These are phyloP conservation scores for Candida methanosorbosa DNA, from an alignment of 805 yeast species.

Conservation along the genomic window DNA sequence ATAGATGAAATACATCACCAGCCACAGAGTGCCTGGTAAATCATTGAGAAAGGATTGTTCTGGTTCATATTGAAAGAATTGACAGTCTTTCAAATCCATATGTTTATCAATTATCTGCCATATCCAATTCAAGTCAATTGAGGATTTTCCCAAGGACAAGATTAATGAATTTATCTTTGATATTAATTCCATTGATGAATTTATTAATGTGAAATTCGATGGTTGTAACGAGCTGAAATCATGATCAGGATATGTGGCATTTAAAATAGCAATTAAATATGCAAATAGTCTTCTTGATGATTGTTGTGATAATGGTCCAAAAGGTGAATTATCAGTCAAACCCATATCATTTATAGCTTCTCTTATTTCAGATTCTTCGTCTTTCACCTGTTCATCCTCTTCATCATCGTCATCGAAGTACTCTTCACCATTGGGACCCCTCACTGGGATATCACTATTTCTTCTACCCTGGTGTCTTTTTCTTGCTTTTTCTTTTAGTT, in stretches of 20 bases:
- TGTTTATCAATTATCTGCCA: constrained; percentile 87
- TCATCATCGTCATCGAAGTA: constrained; percentile 1
- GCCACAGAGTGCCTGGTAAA: constrained; percentile 53
- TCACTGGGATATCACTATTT: not conserved
- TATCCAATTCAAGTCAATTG: constrained; percentile 46
- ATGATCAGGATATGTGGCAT: constrained; percentile 92
- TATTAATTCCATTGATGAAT: constrained; percentile 38
- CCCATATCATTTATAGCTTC: too few species aligned
- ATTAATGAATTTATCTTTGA: constrained; percentile 71
- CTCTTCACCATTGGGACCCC: not conserved
- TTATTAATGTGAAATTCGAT: constrained; percentile 53
- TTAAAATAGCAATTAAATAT: constrained; percentile 79
- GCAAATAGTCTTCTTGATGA: constrained; percentile 87
- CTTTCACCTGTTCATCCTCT: not conserved
- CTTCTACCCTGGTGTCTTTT: not conserved
- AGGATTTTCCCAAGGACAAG: constrained; percentile 51
- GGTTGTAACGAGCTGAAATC: constrained; percentile 89
- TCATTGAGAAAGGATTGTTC: constrained; percentile 63
- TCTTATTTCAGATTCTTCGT: not conserved
- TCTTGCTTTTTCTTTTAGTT: not conserved
- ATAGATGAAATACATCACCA: constrained; percentile 83
- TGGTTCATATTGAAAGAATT: constrained; percentile 55
- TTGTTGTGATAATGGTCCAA: constrained; percentile 85
- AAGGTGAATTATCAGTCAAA: constrained; percentile 58
- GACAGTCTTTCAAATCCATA: constrained; percentile 62